A percentile compares a stretch with the other conserved stretches of the same genome.
These are phyloP conservation scores for Phytophthora aleatoria DNA, from an alignment of 352 stramenopile species.

Conservation along the genomic window DNA sequence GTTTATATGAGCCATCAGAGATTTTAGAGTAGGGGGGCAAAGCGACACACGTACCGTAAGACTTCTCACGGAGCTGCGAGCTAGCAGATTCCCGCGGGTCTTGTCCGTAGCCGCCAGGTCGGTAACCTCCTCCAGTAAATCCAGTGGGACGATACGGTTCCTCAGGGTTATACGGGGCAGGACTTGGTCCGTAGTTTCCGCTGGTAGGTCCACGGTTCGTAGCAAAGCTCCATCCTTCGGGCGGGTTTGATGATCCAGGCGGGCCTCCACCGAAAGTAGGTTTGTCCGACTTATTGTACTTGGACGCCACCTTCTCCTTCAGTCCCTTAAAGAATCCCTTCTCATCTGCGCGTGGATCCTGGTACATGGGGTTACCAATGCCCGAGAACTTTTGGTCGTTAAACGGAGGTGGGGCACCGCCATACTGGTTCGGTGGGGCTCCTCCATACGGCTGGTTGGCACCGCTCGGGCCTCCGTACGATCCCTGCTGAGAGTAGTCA, in stretches of 20 bases:
- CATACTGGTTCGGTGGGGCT: constrained; percentile 41
- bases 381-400: constrained; percentile 89
- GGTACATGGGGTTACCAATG: constrained; percentile 96
- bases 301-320: constrained; percentile 85
- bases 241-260: constrained; percentile 69
- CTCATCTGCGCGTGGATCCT: constrained; percentile 86
- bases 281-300: constrained; percentile 74
- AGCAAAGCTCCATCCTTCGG: constrained; percentile 85
- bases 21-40: neutral
- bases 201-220: constrained; percentile 85
- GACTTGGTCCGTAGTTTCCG: constrained; percentile 60
- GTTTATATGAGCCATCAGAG: neutral
- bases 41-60: constrained; percentile 54
- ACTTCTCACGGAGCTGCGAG: constrained; percentile 77
- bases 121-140: constrained; percentile 55
- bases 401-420: constrained; percentile 53
- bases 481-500: constrained; percentile 47
- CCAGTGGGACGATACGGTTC: constrained; percentile 73
- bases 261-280: constrained; percentile 64
- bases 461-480: constrained; percentile 47
- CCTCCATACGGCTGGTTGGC: constrained; percentile 45
- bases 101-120: constrained; percentile 47
- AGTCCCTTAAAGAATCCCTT: constrained; percentile 89
- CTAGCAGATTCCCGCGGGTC: constrained; percentile 68
- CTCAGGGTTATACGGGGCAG: constrained; percentile 78